phyloP scores from a whole-genome alignment of 2,329 filamentous ascomycete genomes.

The Thielaviopsis cerberus region DNA sequence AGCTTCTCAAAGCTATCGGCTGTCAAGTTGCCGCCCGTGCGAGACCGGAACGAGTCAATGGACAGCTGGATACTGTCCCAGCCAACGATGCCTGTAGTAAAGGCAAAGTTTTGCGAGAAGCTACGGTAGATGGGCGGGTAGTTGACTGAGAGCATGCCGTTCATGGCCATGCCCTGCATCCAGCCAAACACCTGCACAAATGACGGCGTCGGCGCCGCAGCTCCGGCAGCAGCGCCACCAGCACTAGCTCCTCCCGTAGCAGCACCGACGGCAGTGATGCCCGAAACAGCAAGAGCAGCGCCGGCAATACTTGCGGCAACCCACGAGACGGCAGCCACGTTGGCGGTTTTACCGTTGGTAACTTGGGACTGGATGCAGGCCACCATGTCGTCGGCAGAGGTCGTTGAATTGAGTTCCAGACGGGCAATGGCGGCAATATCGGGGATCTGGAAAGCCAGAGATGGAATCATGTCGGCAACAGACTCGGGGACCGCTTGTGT shows the following conservation, averaged over 20 bases:
- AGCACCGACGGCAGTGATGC: slow-evolving; percentile 48
- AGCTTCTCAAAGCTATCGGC: slow-evolving; percentile 59
- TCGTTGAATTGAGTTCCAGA: slow-evolving; percentile 48
- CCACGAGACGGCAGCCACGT: slow-evolving; percentile 60
- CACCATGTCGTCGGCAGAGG: slow-evolving; percentile 37
- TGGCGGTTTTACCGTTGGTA: slow-evolving; percentile 70
- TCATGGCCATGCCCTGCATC: slow-evolving; percentile 88
- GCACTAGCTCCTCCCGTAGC: slow-evolving; percentile 33
- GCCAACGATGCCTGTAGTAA: slow-evolving; percentile 67
- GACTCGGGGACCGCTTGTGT: slow-evolving; percentile 50
- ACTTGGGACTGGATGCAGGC: slow-evolving; percentile 72
- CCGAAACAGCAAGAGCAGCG: slow-evolving; percentile 58
- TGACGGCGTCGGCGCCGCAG: slow-evolving; percentile 49
- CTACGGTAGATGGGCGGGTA: slow-evolving; percentile 76
- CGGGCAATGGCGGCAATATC: slow-evolving; percentile 78
- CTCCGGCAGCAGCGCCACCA: slow-evolving; percentile 32
- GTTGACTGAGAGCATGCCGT: slow-evolving; percentile 84
- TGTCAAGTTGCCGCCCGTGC: slow-evolving; percentile 75
- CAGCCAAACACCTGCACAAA: slow-evolving; percentile 73
- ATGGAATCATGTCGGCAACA: slow-evolving; percentile 59
- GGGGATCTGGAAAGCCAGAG: slow-evolving; percentile 76
- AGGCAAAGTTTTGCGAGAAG: slow-evolving; percentile 85
- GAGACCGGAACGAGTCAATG: slow-evolving; percentile 67
- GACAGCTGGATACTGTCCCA: slow-evolving; percentile 63
- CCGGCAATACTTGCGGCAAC: slow-evolving; percentile 69